Percentiles rank a stretch among this genome's conserved stretches.
Conservation (phyloP, 179 eudicot genomes). For the Nepenthes alata region DNA sequence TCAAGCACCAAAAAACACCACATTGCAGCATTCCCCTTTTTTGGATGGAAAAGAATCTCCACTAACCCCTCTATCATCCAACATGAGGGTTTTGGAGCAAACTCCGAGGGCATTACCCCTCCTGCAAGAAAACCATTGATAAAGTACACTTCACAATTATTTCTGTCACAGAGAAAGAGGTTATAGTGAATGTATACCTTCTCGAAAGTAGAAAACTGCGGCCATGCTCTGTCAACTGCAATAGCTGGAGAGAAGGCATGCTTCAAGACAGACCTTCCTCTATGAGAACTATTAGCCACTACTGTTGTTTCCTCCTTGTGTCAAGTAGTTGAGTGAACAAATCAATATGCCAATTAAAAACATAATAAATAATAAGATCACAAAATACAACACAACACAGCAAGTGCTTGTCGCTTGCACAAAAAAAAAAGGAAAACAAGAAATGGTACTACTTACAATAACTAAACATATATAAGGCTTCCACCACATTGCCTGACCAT, state of each 20-base stretch:
- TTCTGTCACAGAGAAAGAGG: background rate
- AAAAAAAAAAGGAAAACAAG: no score
- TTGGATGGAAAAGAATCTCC: no score
- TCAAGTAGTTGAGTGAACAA: slow-evolving; percentile 3
- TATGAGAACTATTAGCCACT: slow-evolving; percentile 12
- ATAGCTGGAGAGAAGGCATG: slow-evolving; percentile 95
- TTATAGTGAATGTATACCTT: slow-evolving; percentile 29
- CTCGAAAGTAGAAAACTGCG: slow-evolving; percentile 67
- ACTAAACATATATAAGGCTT: no score
- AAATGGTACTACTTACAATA: no score
- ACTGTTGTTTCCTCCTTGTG: slow-evolving; percentile 4
- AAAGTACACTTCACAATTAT: background rate
- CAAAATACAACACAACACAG: background rate
- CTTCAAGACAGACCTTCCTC: slow-evolving; percentile 22
- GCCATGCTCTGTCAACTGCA: slow-evolving; percentile 88
- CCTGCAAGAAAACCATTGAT: background rate
- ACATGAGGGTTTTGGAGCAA: no score
- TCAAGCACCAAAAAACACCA: no score
- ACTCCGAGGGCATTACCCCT: no score
- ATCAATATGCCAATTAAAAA: background rate
- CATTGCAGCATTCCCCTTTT: no score
- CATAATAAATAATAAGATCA: background rate
- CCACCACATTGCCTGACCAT: no score
- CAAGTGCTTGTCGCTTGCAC: no score
- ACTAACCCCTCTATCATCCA: no score